phyloP scores from a whole-genome alignment of 192 early-diverging fungal genomes.

The Mortierella claussenii region DNA sequence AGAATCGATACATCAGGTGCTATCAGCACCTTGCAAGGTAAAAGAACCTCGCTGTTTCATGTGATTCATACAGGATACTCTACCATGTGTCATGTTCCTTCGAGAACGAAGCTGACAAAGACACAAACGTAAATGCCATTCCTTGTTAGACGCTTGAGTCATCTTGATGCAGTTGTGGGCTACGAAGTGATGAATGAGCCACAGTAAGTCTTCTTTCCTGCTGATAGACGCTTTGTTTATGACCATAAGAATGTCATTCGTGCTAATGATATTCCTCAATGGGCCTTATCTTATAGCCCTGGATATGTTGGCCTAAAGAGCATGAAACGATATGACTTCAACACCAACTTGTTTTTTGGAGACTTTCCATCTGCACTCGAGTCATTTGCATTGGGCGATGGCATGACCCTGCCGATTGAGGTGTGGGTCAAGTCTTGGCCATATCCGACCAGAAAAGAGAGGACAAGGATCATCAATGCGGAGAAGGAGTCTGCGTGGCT shows the following conservation, averaged over 20 bases:
- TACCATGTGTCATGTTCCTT: too few relatives aligned
- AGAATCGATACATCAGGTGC: conserved; percentile 71
- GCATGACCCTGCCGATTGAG: conserved; percentile 77
- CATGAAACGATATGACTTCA: conserved; percentile 70
- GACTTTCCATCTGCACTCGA: conserved; percentile 77
- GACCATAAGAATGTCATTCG: not conserved
- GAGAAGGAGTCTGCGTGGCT: conserved; percentile 71
- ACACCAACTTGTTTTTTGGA: conserved; percentile 75
- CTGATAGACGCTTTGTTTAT: not conserved
- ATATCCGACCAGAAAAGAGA: conserved; percentile 70
- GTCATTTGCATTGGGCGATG: conserved; percentile 79
- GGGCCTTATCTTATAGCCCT: conserved; percentile 47
- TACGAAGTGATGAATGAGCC: conserved; percentile 88
- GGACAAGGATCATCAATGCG: conserved; percentile 65
- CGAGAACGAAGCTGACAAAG: too few relatives aligned
- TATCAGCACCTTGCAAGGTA: conserved; percentile 77
- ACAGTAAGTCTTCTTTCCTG: conserved; percentile 43
- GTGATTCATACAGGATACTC: too few relatives aligned
- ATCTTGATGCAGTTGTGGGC: conserved; percentile 75
- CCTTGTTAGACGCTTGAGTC: conserved; percentile 63
- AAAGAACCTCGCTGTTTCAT: too few relatives aligned
- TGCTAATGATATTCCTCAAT: too few relatives aligned
- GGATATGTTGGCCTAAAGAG: conserved; percentile 80
- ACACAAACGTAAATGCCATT: too few relatives aligned
- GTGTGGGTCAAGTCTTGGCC: conserved; percentile 83